These are phyloP conservation scores for Fagus sylvatica DNA, from an alignment of 306 rosid species.

Conservation along the genomic window DNA sequence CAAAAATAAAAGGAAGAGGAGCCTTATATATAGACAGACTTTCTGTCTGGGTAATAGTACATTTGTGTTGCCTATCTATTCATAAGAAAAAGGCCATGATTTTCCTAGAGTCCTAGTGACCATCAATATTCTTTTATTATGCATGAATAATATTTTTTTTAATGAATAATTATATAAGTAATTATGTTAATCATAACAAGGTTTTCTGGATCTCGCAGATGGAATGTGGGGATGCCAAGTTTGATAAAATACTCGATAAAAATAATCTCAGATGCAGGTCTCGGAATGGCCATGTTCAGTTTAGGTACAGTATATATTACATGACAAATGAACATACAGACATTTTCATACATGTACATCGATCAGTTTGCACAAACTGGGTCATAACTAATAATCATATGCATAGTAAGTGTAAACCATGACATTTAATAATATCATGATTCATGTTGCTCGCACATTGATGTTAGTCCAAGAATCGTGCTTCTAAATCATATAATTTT, in stretches of 20 bases:
- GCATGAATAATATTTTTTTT: neutral
- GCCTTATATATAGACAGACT: no score
- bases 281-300: slow-evolving; percentile 56
- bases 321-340: neutral
- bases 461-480: no score
- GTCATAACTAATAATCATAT: neutral
- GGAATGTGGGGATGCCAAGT: slow-evolving; percentile 51
- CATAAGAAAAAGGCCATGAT: neutral
- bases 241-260: slow-evolving; percentile 43
- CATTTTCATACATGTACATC: neutral
- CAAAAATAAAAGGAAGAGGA: no score
- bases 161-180: neutral
- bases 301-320: slow-evolving; percentile 21
- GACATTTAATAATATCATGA: no score
- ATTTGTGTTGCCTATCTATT: neutral
- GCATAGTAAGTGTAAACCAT: neutral
- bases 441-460: no score
- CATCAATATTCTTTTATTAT: no score
- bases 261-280: slow-evolving; percentile 46
- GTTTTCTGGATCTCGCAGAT: slow-evolving; percentile 15
- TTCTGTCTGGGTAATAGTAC: no score
- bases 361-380: neutral
- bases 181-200: neutral
- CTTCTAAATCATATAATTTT: neutral
- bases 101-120: no score